Evolutionary conservation across 1,284 basidiomycete species (phyloP).

Genomic region (Ceratobasidium sp.): DNA sequence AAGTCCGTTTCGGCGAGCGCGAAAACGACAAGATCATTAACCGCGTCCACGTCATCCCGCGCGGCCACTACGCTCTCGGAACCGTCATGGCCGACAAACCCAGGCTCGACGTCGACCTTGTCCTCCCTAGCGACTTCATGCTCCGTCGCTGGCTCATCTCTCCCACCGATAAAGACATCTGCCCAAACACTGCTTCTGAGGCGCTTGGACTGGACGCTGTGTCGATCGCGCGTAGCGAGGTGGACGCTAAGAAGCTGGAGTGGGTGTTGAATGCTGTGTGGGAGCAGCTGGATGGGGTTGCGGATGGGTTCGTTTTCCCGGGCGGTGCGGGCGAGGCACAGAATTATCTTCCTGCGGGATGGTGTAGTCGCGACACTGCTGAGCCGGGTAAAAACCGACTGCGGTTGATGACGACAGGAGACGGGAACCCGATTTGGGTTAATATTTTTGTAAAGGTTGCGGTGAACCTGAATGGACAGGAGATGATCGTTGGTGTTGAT

Average conservation of each 20-base stretch:
- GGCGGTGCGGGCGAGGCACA: conserved; percentile 2
- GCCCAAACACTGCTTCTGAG: conserved; percentile 4
- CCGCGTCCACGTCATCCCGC: conserved; percentile 21
- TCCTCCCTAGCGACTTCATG: conserved; percentile 17
- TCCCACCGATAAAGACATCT: not conserved
- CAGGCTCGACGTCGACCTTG: conserved; percentile 27
- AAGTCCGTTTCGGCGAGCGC: conserved; percentile 28
- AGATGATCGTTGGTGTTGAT: conserved; percentile 24
- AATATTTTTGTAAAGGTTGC: conserved; percentile 36
- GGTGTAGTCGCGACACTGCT: not conserved
- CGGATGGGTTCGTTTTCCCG: conserved; percentile 24
- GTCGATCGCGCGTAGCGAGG: not conserved
- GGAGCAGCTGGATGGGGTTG: conserved; percentile 21
- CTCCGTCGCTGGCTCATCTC: conserved; percentile 21
- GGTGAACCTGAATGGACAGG: conserved; percentile 22
- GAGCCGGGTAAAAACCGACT: not conserved
- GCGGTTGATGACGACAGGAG: not conserved
- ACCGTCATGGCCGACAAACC: not conserved
- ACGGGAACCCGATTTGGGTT: not conserved
- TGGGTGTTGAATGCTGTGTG: conserved; percentile 8
- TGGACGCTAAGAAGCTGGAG: not conserved
- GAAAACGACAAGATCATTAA: conserved; percentile 9
- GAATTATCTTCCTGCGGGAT: conserved; percentile 2
- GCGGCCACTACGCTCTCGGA: not conserved
- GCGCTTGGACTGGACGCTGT: conserved; percentile 6